phyloP scores from a whole-genome alignment of 176 grass and related monocot genomes.

The Rhynchospora breviuscula region DNA sequence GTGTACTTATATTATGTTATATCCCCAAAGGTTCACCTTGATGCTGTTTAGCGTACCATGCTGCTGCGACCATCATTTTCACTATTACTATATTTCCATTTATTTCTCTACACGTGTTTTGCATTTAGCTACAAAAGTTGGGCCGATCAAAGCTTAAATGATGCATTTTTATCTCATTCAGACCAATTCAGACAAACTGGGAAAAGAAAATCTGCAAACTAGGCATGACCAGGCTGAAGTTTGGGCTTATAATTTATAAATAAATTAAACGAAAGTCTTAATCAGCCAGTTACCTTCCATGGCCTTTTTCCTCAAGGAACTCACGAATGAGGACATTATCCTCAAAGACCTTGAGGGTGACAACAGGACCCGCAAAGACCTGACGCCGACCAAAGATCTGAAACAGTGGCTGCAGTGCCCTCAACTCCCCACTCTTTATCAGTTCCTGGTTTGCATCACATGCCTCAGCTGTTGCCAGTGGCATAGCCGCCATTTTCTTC shows the following conservation, averaged over 20 bases:
- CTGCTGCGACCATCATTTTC: neutral
- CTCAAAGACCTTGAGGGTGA: slow-evolving; percentile 83
- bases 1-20: neutral
- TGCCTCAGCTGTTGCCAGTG: slow-evolving; percentile 63
- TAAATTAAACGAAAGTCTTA: neutral
- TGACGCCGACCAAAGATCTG: slow-evolving; percentile 61
- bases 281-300: slow-evolving; percentile 23
- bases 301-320: slow-evolving; percentile 65
- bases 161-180: neutral
- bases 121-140: neutral
- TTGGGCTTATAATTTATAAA: neutral
- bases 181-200: neutral
- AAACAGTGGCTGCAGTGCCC: slow-evolving; percentile 64
- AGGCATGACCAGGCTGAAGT: neutral
- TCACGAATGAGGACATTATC: slow-evolving; percentile 80
- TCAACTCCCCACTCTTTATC: slow-evolving; percentile 56
- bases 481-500: slow-evolving; percentile 47
- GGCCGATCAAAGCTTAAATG: neutral
- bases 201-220: neutral
- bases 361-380: slow-evolving; percentile 62
- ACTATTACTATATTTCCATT: neutral
- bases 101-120: neutral
- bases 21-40: neutral
- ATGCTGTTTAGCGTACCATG: neutral
- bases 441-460: slow-evolving; percentile 63